phyloP scores from a whole-genome alignment of 2,329 filamentous ascomycete species.

The Fusarium bulbicola region DNA sequence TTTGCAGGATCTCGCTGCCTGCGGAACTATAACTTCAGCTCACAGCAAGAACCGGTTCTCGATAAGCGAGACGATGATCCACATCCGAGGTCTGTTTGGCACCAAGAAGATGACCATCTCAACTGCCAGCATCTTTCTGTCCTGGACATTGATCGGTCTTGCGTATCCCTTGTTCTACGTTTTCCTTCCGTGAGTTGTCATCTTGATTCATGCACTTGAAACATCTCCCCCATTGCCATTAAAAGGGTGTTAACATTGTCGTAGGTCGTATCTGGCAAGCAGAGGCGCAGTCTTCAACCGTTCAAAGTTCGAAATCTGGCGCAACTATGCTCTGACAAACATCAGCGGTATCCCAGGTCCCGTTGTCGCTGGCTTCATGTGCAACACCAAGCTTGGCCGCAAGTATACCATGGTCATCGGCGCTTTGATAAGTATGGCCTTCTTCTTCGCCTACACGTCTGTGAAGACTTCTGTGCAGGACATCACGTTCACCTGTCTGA shows the following conservation, averaged over 20 bases:
- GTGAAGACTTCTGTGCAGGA: conserved; percentile 22
- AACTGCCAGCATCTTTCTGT: conserved; percentile 14
- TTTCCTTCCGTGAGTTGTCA: conserved; percentile 66
- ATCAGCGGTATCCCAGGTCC: conserved; percentile 74
- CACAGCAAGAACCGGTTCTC: conserved; percentile 48
- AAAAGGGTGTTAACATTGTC: neutral
- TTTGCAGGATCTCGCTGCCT: neutral
- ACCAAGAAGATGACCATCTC: conserved; percentile 14
- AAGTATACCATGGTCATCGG: conserved; percentile 23
- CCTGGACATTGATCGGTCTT: conserved; percentile 67
- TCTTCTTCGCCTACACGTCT: conserved; percentile 19
- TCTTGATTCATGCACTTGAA: neutral
- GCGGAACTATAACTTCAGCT: conserved; percentile 33
- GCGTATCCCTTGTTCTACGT: conserved; percentile 81
- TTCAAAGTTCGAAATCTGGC: conserved; percentile 11
- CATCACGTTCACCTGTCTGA: conserved; percentile 12
- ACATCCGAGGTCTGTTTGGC: conserved; percentile 5
- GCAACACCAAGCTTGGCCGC: conserved; percentile 39
- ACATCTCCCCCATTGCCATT: too few species aligned
- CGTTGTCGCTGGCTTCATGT: conserved; percentile 73
- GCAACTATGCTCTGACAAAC: conserved; percentile 63
- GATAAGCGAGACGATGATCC: conserved; percentile 36
- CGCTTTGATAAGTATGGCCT: conserved; percentile 2
- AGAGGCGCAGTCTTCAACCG: neutral
- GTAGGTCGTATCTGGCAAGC: conserved; percentile 61